Evolutionary conservation across 129 eudicot genomes (phyloP).

Genomic region (Flaveria ramosissima): DNA sequence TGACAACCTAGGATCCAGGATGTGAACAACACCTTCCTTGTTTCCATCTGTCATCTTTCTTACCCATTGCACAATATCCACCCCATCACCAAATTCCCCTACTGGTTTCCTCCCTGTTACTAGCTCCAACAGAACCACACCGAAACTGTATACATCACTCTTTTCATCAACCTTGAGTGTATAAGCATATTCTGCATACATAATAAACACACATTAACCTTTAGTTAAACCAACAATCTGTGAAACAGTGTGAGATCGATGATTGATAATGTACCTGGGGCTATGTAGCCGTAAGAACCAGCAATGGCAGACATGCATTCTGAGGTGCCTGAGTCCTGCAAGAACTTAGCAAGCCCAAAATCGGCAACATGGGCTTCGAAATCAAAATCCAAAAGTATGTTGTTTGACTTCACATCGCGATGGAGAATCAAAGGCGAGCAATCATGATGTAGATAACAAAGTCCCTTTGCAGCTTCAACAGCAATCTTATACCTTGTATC

Average conservation of each 20-base stretch:
- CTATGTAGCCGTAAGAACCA: conserved; percentile 96
- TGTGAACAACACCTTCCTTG: conserved; percentile 76
- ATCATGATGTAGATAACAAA: conserved; percentile 92
- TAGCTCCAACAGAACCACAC: conserved; percentile 86
- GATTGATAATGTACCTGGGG: conserved; percentile 62
- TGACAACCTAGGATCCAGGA: conserved; percentile 76
- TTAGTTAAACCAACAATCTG: not conserved
- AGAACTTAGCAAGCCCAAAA: conserved; percentile 95
- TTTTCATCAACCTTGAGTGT: conserved; percentile 97
- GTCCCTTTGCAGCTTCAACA: conserved; percentile 91
- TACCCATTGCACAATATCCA: conserved; percentile 99
- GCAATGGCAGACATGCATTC: conserved; percentile 99
- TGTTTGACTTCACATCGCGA: conserved; percentile 96
- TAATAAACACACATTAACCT: not conserved
- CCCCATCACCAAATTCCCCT: conserved; percentile 98
- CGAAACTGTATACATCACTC: conserved; percentile 97
- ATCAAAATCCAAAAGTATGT: conserved; percentile 74
- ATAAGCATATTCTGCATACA: conserved; percentile 82
- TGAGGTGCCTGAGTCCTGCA: conserved; percentile 94
- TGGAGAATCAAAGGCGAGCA: conserved; percentile 91
- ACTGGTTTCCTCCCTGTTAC: conserved; percentile 89
- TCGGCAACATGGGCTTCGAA: conserved; percentile 99
- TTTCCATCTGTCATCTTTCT: conserved; percentile 81
- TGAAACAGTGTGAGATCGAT: not conserved
- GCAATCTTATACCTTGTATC: conserved; percentile 91